phyloP scores from a whole-genome alignment of 176 grass and related monocot genomes.

The Saccharum officinarum region DNA sequence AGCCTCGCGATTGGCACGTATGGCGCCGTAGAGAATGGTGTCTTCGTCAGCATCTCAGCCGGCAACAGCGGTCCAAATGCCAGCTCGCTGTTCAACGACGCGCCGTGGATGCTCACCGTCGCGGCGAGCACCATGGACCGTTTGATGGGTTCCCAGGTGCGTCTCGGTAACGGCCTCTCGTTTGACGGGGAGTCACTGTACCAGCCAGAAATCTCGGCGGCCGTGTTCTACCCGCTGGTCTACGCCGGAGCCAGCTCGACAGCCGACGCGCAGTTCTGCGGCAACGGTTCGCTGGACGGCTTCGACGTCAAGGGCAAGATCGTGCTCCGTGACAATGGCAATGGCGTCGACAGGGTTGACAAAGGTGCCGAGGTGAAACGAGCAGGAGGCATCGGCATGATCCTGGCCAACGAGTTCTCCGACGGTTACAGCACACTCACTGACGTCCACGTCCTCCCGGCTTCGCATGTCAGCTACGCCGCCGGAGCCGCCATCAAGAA shows the following conservation, averaged over 20 bases:
- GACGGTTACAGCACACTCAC: slow-evolving; percentile 38
- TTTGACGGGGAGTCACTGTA: neutral
- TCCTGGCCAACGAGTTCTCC: neutral
- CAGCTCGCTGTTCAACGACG: neutral
- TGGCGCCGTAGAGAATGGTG: too few relatives aligned
- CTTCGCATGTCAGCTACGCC: slow-evolving; percentile 33
- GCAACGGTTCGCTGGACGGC: slow-evolving; percentile 18
- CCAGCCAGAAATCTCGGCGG: neutral
- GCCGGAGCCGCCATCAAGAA: slow-evolving; percentile 5
- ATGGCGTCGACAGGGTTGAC: neutral
- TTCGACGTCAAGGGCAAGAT: slow-evolving; percentile 56
- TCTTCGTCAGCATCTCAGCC: neutral
- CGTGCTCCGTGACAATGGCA: slow-evolving; percentile 31
- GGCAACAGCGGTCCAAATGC: neutral
- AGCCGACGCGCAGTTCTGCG: neutral
- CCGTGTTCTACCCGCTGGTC: neutral
- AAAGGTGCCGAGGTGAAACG: neutral
- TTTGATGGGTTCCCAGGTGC: neutral
- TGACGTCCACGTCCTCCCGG: slow-evolving; percentile 27
- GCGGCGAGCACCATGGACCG: neutral
- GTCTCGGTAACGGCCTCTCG: neutral
- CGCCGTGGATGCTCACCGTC: neutral
- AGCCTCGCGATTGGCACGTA: too few relatives aligned
- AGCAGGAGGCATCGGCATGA: slow-evolving; percentile 38
- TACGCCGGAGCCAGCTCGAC: neutral